Evolutionary conservation across 2,329 filamentous ascomycete species (phyloP).

Genomic region (Cephalotrichum gorgonifer): DNA sequence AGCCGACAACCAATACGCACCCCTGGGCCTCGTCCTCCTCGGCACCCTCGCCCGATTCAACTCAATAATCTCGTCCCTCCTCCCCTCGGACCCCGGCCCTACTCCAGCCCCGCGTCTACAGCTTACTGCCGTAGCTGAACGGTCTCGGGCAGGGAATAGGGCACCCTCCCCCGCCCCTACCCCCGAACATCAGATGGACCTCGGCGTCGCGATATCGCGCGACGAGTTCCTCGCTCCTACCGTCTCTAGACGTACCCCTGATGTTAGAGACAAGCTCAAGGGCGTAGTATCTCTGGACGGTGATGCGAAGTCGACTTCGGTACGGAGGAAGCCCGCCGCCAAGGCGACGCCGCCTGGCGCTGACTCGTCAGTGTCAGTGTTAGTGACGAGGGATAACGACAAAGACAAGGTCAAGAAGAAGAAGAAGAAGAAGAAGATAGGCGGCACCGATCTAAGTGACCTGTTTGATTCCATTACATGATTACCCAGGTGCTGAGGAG

Average conservation of each 20-base stretch:
- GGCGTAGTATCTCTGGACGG: too few relatives aligned
- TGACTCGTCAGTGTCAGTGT: too few relatives aligned
- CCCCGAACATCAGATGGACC: slow-evolving; percentile 10
- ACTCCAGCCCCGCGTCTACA: too few relatives aligned
- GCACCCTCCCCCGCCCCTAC: neutral
- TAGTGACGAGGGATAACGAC: neutral
- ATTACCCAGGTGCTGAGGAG: neutral
- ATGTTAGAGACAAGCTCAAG: neutral
- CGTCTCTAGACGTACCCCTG: neutral
- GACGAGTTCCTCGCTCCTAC: neutral
- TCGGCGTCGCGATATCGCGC: slow-evolving; percentile 19
- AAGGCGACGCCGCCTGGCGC: too few relatives aligned
- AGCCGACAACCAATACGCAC: slow-evolving; percentile 62
- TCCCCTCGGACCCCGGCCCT: too few relatives aligned
- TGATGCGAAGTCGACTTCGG: too few relatives aligned
- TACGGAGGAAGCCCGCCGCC: too few relatives aligned
- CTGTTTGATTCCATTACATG: slow-evolving; percentile 50
- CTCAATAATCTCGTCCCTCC: slow-evolving; percentile 27
- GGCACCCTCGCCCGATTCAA: slow-evolving; percentile 51
- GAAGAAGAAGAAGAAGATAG: slow-evolving; percentile 44
- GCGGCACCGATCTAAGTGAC: slow-evolving; percentile 8
- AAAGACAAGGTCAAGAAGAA: slow-evolving; percentile 29
- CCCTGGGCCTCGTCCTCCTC: slow-evolving; percentile 59
- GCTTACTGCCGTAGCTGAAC: neutral
- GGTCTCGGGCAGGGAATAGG: neutral